These are phyloP conservation scores for Elaeis oleifera DNA, from an alignment of 202 grass and related monocot species.

Conservation along the genomic window DNA sequence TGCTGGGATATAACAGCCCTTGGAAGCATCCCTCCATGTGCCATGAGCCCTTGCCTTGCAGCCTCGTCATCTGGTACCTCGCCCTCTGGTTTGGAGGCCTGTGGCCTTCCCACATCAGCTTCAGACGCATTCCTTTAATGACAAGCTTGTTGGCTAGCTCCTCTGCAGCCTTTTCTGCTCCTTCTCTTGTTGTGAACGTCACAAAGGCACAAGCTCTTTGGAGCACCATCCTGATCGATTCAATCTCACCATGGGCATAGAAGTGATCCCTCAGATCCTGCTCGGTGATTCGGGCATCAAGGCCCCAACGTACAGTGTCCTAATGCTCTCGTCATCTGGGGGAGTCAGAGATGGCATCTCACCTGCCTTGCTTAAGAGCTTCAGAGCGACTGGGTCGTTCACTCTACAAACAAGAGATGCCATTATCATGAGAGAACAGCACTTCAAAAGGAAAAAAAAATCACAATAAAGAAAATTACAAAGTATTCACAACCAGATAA, in stretches of 20 bases:
- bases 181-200: slow-evolving; percentile 91
- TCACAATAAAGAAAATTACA: too few relatives aligned
- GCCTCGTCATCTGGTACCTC: slow-evolving; percentile 35
- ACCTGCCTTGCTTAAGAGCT: slow-evolving; percentile 86
- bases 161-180: slow-evolving; percentile 82
- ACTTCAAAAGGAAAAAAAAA: too few relatives aligned
- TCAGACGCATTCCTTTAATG: slow-evolving; percentile 78
- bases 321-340: slow-evolving; percentile 88
- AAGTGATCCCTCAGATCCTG: slow-evolving; percentile 93
- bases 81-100: slow-evolving; percentile 51
- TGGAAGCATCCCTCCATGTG: slow-evolving; percentile 79
- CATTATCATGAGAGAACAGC: too few relatives aligned
- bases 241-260: slow-evolving; percentile 91
- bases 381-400: slow-evolving; percentile 84
- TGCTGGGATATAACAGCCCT: slow-evolving; percentile 90
- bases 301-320: slow-evolving; percentile 92
- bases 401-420: slow-evolving; percentile 39
- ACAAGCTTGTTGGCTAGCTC: slow-evolving; percentile 92
- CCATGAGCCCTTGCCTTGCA: slow-evolving; percentile 53
- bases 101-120: slow-evolving; percentile 98
- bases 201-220: slow-evolving; percentile 83
- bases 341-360: slow-evolving; percentile 89
- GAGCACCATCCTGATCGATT: slow-evolving; percentile 86
- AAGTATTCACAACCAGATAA: too few relatives aligned
- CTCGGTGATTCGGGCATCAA: slow-evolving; percentile 66